Conservation (phyloP, 2,329 filamentous ascomycete genomes). For the Didymella segeticola region DNA sequence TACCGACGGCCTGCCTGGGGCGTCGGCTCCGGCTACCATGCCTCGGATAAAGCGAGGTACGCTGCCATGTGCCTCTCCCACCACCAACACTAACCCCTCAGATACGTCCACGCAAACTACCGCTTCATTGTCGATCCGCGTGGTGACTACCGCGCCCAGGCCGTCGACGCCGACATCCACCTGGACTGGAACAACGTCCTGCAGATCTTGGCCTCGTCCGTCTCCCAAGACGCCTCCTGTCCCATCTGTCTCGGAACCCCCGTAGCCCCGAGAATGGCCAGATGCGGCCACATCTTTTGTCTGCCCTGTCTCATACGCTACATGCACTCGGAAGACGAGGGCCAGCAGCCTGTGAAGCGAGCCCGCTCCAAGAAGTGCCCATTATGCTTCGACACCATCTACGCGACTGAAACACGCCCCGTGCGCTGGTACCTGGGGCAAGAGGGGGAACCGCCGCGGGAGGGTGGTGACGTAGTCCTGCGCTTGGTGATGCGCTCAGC, state of each 20-base stretch:
- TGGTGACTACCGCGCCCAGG: constrained; percentile 79
- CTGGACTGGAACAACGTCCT: constrained; percentile 90
- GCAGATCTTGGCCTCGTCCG: constrained; percentile 87
- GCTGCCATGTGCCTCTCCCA: background rate
- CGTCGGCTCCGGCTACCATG: constrained; percentile 86
- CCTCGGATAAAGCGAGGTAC: constrained; percentile 86
- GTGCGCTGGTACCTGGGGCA: constrained; percentile 92
- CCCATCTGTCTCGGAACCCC: constrained; percentile 94
- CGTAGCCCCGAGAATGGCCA: constrained; percentile 94
- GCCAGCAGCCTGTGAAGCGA: constrained; percentile 68
- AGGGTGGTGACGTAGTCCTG: constrained; percentile 88
- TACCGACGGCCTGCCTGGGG: constrained; percentile 78
- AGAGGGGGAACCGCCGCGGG: constrained; percentile 78
- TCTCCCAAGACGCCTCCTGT: constrained; percentile 87
- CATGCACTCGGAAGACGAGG: constrained; percentile 83
- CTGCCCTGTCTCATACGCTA: constrained; percentile 91
- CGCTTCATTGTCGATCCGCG: constrained; percentile 91
- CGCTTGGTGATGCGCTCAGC: constrained; percentile 82
- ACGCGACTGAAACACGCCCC: constrained; percentile 85
- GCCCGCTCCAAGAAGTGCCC: constrained; percentile 93
- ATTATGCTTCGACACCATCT: constrained; percentile 93
- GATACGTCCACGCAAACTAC: constrained; percentile 95
- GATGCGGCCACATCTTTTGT: constrained; percentile 97
- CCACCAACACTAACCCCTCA: constrained; percentile 41
- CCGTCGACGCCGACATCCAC: constrained; percentile 84